Evolutionary conservation across 2,329 filamentous ascomycete genomes (phyloP), one percentile per base, ranked within the genome.

Genomic region (Cadophora malorum): DNA sequence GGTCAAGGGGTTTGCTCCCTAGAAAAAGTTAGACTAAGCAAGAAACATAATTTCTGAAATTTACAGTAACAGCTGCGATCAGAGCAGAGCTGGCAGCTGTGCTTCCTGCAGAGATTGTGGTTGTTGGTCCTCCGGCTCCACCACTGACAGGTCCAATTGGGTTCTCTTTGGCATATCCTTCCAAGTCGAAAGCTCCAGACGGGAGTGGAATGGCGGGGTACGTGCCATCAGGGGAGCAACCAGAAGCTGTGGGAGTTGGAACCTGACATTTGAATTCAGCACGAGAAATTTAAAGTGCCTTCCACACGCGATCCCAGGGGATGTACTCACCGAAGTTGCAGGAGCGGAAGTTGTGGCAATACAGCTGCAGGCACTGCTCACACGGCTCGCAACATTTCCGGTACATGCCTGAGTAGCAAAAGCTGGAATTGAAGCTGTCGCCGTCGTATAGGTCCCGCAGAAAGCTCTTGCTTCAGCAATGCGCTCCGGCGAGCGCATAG

Each of bases 321-420:
- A 21, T 21, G 5, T 58, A 61, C 47, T 62, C 8, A 49, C 59
- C 14, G 28, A 35, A 45, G 65, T 45, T 6, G 45, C 45, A 49
- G 45, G 21, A 21, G 45, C 45, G 6, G 28, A 28, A 28, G 45
- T 49, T 21, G 45, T 49, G 25, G 67, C 58, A 64, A 71, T 69
- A 23, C 69, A 71, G 38, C 53, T 66, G 53, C 69, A 71, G 4
- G 69, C 69, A 65, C 67, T 69, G 60, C 69, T 71, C 25, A 69
- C 60, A 28, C 69, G 64, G 23, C 67, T 69, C 12, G 56, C 65
- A 31, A 69, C 67, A 60, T 69, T 25, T 16, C 67, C 67, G 6
- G 65, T 62, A 47, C 69, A 71, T 28, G 62, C 69, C 21, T 47
- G 52, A 52, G 63, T 63, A 3, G 67, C 69, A 56, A 64, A 71